Conservation (phyloP, 257 asterid genomes). For the Fraxinus anomala region DNA sequence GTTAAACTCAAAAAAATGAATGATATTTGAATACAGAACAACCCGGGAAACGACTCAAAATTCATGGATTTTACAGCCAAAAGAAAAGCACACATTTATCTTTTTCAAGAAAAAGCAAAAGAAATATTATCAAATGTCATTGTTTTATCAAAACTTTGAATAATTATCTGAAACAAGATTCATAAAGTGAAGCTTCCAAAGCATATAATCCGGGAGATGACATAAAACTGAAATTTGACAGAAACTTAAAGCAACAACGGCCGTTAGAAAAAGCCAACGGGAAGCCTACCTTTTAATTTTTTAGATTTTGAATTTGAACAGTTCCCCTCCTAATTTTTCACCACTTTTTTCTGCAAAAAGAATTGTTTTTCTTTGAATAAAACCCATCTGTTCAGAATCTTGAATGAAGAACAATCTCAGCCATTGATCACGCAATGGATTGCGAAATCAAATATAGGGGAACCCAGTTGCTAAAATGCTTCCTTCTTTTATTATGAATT, state of each 20-base stretch:
- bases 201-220: not conserved
- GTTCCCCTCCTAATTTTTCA: constrained; percentile 23
- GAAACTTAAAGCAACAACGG: constrained; percentile 23
- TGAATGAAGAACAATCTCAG: constrained; percentile 5
- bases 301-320: constrained; percentile 37
- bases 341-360: constrained; percentile 20
- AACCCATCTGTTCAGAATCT: not conserved
- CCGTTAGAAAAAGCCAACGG: constrained; percentile 25
- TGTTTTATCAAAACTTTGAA: constrained; percentile 16
- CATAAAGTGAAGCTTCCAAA: constrained; percentile 5
- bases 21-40: not conserved
- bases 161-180: constrained; percentile 33
- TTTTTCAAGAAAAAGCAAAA: constrained; percentile 21
- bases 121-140: constrained; percentile 28
- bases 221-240: constrained; percentile 4
- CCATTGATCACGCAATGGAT: not conserved
- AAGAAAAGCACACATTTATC: not conserved
- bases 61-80: not conserved
- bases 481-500: not conserved
- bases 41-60: not conserved
- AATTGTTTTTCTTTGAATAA: constrained; percentile 3
- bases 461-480: not conserved
- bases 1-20: not conserved
- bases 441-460: not conserved
- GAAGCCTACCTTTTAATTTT: constrained; percentile 37